Evolutionary conservation across 345 rosid genomes (phyloP), one percentile per base, ranked within the genome.

Genomic region (Dipteronia sinensis): DNA sequence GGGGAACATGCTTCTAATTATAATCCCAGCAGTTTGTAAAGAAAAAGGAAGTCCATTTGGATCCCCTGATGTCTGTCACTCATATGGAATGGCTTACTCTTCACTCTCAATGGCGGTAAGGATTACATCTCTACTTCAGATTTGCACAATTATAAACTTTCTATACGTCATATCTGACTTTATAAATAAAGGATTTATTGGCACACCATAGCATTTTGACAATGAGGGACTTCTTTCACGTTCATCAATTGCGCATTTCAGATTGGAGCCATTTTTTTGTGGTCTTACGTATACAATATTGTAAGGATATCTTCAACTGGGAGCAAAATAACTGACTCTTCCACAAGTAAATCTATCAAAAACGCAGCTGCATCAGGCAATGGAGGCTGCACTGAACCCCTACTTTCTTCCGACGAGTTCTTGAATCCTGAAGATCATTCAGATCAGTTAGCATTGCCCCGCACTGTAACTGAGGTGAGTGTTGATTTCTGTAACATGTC

Each of bases 61-160:
- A 76, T 80, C 86, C 81, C 87, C 90, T 58, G 82, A 82, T 58
- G 61, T 49, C 65, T 90, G 94, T 64, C 84, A 84, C 53, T 63
- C 84, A 22, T 68, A 67, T 68, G 94, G 93, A 25, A 29, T 88
- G 79, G 89, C 88, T 46, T 92, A 90, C 76, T 81, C 77, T 38
- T 90, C 97, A 64, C 87, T 92, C 42, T 92, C 97, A 13, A 88
- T 92, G 91, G 90, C 94, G 62, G 94, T 92, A 90, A 51, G 46
- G 13, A 7, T 61, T 62, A 8, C 63, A 20, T 42, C 40, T 40
- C 42, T 13, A 34, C 69, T 19, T 56, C 75, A 25, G 23, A 15
- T 51, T 47, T 25, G 4, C n/a, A 25, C 23, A 70, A 51, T 27
- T 1, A 8, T 16, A 27, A 29, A 7, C 10, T 53, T 3, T 51